Percentiles rank a stretch among this genome's conserved stretches.
Conservation (phyloP, 1,284 basidiomycete genomes). For the Mycosarcoma mackinlayi region DNA sequence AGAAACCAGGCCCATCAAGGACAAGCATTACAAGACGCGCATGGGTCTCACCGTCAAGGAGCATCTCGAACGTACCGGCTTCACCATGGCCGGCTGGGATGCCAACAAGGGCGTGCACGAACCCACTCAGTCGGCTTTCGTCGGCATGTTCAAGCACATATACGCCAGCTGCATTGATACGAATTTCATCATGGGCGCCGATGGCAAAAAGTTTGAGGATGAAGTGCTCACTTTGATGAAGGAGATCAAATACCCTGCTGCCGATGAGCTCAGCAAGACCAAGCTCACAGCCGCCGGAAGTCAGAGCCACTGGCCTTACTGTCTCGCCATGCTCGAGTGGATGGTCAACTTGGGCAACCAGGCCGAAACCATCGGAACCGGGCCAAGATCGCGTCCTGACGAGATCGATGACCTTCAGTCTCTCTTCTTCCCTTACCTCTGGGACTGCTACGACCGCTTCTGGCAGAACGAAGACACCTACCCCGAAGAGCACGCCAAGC, state of each 20-base stretch:
- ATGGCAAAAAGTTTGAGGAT: slow-evolving; percentile 64
- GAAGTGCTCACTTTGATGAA: slow-evolving; percentile 63
- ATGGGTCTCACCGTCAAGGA: slow-evolving; percentile 60
- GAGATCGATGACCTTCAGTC: slow-evolving; percentile 61
- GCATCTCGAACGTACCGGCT: slow-evolving; percentile 60
- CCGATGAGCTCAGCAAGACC: slow-evolving; percentile 67
- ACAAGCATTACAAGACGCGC: slow-evolving; percentile 52
- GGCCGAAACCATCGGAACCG: slow-evolving; percentile 50
- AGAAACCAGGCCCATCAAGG: slow-evolving; percentile 53
- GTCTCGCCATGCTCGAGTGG: slow-evolving; percentile 67
- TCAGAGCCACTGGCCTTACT: slow-evolving; percentile 65
- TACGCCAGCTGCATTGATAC: slow-evolving; percentile 61
- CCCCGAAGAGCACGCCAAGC: slow-evolving; percentile 62
- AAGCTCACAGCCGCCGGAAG: slow-evolving; percentile 65
- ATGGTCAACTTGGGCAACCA: slow-evolving; percentile 58
- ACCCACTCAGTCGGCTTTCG: slow-evolving; percentile 64
- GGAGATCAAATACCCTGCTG: slow-evolving; percentile 65
- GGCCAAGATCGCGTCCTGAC: slow-evolving; percentile 53
- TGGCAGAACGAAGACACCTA: slow-evolving; percentile 67
- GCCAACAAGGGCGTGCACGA: slow-evolving; percentile 60
- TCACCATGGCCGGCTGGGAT: slow-evolving; percentile 60
- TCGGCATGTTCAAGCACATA: slow-evolving; percentile 65
- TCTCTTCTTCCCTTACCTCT: slow-evolving; percentile 65
- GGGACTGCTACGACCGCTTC: slow-evolving; percentile 66
- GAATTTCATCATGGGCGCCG: slow-evolving; percentile 57